phyloP scores from a whole-genome alignment of 2,329 filamentous ascomycete species.

The Epicoccum nigrum region DNA sequence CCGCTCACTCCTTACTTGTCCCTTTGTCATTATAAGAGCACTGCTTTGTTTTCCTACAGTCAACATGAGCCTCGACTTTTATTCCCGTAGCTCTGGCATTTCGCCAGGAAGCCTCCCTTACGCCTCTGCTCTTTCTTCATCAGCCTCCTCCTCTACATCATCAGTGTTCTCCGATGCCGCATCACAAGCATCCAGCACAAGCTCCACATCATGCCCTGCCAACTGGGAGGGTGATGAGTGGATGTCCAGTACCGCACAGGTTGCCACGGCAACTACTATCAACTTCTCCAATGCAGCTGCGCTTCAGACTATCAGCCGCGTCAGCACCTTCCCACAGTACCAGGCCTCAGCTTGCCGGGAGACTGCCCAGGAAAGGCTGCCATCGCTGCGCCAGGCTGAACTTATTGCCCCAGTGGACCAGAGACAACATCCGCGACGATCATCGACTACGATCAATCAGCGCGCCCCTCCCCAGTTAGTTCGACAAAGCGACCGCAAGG shows the following conservation, averaged over 20 bases:
- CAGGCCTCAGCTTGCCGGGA: slow-evolving; percentile 48
- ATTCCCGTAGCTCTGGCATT: slow-evolving; percentile 41
- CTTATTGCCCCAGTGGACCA: slow-evolving; percentile 64
- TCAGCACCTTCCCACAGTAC: slow-evolving; percentile 46
- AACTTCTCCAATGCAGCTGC: slow-evolving; percentile 31
- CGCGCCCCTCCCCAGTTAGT: slow-evolving; percentile 76
- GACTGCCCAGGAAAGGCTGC: slow-evolving; percentile 37
- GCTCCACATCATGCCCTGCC: slow-evolving; percentile 65
- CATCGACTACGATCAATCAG: slow-evolving; percentile 61
- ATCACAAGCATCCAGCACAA: slow-evolving; percentile 73
- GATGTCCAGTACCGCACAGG: slow-evolving; percentile 33
- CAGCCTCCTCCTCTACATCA: slow-evolving; percentile 75
- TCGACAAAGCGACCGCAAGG: slow-evolving; percentile 88
- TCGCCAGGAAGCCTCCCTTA: slow-evolving; percentile 61
- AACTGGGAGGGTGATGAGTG: slow-evolving; percentile 53
- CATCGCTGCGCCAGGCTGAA: slow-evolving; percentile 41
- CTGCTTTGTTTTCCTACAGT: slow-evolving; percentile 29
- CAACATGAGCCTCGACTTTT: slow-evolving; percentile 50
- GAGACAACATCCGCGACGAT: slow-evolving; percentile 67
- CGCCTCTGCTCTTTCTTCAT: slow-evolving; percentile 73
- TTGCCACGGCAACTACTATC: slow-evolving; percentile 27
- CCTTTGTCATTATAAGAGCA: slow-evolving; percentile 25
- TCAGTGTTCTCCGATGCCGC: slow-evolving; percentile 75
- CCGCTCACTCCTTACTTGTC: slow-evolving; percentile 43
- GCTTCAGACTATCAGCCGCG: slow-evolving; percentile 43